A percentile compares a stretch with the other conserved stretches of the same genome.
phyloP scores from a whole-genome alignment of 164 flowering plant species.

The Brasenia schreberi region DNA sequence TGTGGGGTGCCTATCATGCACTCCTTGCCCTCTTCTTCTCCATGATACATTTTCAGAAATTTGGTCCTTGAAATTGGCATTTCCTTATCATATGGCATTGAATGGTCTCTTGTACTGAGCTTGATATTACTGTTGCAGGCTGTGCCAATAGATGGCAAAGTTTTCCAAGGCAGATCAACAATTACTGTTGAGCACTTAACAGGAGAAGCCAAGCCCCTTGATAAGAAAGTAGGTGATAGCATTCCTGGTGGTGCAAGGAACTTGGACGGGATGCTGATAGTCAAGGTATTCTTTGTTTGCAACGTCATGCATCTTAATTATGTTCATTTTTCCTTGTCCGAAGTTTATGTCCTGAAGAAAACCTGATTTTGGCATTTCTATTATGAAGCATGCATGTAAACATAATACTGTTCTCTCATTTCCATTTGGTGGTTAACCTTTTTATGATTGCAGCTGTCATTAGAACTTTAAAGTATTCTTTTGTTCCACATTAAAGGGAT shows the following conservation, averaged over 20 bases:
- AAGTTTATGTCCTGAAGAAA: too few relatives aligned
- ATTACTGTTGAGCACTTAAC: conserved; percentile 91
- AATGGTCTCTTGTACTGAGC: background rate
- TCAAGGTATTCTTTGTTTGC: conserved; percentile 48
- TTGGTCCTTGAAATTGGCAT: background rate
- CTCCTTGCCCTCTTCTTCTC: background rate
- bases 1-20: too few relatives aligned
- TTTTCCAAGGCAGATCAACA: conserved; percentile 80
- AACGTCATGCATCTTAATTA: background rate
- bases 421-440: too few relatives aligned
- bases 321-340: background rate
- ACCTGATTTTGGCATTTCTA: too few relatives aligned
- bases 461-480: too few relatives aligned
- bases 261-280: conserved; percentile 90
- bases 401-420: too few relatives aligned
- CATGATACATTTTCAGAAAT: background rate
- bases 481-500: too few relatives aligned
- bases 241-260: conserved; percentile 98
- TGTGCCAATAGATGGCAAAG: conserved; percentile 94
- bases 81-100: too few relatives aligned
- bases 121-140: conserved; percentile 34
- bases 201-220: conserved; percentile 92
- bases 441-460: too few relatives aligned
- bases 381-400: too few relatives aligned
- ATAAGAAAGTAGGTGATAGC: conserved; percentile 62